These are phyloP conservation scores for Soucietia sequanensis DNA, from an alignment of 805 yeast species.

Conservation along the genomic window DNA sequence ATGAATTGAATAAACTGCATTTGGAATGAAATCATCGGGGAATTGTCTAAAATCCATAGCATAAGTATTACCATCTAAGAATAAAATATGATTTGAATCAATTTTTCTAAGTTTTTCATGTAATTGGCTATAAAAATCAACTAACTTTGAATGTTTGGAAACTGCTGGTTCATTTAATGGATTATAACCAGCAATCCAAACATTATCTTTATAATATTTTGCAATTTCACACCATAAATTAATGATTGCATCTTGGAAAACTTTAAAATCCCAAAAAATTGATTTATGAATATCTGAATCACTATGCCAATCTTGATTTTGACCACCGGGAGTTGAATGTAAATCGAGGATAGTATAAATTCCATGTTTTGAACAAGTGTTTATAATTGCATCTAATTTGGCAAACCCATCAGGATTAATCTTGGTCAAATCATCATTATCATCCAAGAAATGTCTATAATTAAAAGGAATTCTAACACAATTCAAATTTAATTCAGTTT, in stretches of 20 bases:
- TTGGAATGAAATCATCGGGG: constrained; percentile 37
- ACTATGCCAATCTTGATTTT: constrained; percentile 54
- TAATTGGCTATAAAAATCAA: constrained; percentile 35
- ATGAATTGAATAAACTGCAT: constrained; percentile 51
- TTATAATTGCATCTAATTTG: constrained; percentile 41
- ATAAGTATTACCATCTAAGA: constrained; percentile 51
- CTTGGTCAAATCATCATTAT: constrained; percentile 42
- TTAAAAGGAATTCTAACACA: constrained; percentile 52
- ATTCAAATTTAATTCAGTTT: constrained; percentile 39
- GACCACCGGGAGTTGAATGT: constrained; percentile 54
- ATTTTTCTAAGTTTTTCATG: constrained; percentile 41
- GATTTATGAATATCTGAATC: constrained; percentile 49
- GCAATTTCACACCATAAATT: constrained; percentile 48
- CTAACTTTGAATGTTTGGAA: constrained; percentile 40
- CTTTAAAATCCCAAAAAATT: constrained; percentile 49
- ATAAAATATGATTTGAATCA: constrained; percentile 50
- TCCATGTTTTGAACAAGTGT: constrained; percentile 45
- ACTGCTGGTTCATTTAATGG: constrained; percentile 54
- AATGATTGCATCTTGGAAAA: constrained; percentile 46
- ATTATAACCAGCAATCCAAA: constrained; percentile 55
- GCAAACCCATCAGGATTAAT: constrained; percentile 47
- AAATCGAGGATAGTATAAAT: constrained; percentile 50
- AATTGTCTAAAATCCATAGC: constrained; percentile 51
- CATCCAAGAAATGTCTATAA: constrained; percentile 48
- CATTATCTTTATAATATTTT: constrained; percentile 43